A percentile compares a stretch with the other conserved stretches of the same genome.
These are phyloP conservation scores for Thymus mandschuricus DNA, from an alignment of 257 asterid genomes.

Conservation along the genomic window DNA sequence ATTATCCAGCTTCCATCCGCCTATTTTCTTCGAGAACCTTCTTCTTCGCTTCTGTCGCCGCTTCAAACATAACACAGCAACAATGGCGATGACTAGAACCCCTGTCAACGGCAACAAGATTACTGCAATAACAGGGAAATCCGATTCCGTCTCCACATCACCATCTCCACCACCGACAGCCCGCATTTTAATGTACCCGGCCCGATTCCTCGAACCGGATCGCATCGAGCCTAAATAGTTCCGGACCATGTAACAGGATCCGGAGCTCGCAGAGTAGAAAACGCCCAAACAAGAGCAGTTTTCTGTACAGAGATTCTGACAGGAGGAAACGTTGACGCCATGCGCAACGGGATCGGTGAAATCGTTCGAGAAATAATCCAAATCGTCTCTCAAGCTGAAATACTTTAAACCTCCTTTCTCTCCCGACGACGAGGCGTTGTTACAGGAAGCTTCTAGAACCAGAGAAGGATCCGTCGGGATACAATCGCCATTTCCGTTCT, in stretches of 20 bases:
- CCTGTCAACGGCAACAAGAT: conserved; percentile 59
- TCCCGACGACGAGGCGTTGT: conserved; percentile 27
- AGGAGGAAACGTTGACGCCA: conserved; percentile 40
- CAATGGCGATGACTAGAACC: conserved; percentile 32
- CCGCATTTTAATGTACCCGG: conserved; percentile 56
- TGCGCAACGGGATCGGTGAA: conserved; percentile 43
- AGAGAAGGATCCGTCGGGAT: conserved; percentile 49
- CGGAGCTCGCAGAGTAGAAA: conserved; percentile 52
- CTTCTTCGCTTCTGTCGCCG: conserved; percentile 37
- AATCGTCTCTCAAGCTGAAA: conserved; percentile 42
- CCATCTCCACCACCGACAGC: conserved; percentile 12
- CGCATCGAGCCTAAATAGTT: conserved; percentile 56
- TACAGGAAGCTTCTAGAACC: conserved; percentile 51
- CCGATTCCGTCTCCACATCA: conserved; percentile 21
- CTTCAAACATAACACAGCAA: conserved; percentile 37
- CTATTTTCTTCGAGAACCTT: conserved; percentile 20
- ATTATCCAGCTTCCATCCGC: conserved; percentile 22
- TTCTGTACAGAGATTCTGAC: conserved; percentile 57
- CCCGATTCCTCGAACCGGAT: conserved; percentile 34
- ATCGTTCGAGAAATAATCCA: conserved; percentile 73
- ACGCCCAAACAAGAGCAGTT: conserved; percentile 74
- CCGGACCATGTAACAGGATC: conserved; percentile 60
- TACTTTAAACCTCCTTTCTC: conserved; percentile 36
- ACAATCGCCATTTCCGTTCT: conserved; percentile 37
- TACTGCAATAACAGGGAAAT: conserved; percentile 47